Percentiles rank a stretch among this genome's conserved stretches.
Conservation (phyloP, 2,329 filamentous ascomycete genomes). For the Penicillium sp. region DNA sequence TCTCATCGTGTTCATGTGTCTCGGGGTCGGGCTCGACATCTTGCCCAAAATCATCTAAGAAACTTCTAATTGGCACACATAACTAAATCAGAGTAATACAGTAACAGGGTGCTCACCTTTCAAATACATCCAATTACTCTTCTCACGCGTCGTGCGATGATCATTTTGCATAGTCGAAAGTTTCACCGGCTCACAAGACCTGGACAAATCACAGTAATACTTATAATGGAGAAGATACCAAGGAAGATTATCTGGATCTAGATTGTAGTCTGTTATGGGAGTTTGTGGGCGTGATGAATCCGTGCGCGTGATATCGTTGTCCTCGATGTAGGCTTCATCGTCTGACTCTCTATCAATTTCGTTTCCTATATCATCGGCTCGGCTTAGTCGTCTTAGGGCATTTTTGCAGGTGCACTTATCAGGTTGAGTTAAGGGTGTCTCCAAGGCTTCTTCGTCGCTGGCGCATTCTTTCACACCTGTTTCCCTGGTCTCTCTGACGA, state of each 20-base stretch:
- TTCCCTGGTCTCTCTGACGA: neutral
- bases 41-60: neutral
- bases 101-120: neutral
- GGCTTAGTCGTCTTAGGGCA: neutral
- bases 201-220: slow-evolving; percentile 8
- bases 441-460: neutral
- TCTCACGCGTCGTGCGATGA: slow-evolving; percentile 10
- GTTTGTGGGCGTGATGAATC: neutral
- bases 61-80: neutral
- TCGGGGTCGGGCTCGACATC: neutral
- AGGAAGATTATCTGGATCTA: neutral
- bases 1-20: neutral
- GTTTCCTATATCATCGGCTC: neutral
- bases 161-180: slow-evolving; percentile 1
- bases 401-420: neutral
- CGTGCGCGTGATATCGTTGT: neutral
- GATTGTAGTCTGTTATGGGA: neutral
- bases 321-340: neutral
- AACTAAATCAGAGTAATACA: neutral
- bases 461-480: neutral
- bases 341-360: neutral
- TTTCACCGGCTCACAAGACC: slow-evolving; percentile 15
- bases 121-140: neutral
- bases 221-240: neutral
- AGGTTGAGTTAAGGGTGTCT: neutral